Evolutionary conservation across 2,329 filamentous ascomycete genomes (phyloP).

Genomic region (Fusarium sp.): DNA sequence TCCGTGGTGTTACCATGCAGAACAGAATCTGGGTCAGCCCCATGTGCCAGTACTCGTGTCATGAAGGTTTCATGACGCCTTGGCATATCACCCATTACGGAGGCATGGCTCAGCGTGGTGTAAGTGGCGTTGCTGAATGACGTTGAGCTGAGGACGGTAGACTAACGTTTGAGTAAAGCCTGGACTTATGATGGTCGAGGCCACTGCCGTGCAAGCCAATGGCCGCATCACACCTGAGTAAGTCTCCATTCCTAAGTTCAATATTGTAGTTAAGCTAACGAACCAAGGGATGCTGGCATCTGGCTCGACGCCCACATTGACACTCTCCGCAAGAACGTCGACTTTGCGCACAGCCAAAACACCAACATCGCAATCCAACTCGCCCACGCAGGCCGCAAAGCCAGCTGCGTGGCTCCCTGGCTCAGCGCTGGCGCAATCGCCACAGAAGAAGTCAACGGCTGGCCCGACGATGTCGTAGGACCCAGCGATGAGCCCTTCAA

Average conservation of each 20-base stretch:
- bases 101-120: constrained; percentile 76
- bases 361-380: constrained; percentile 77
- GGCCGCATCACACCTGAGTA: constrained; percentile 78
- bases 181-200: constrained; percentile 75
- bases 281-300: constrained; percentile 65
- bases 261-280: neutral
- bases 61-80: constrained; percentile 70
- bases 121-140: constrained; percentile 39
- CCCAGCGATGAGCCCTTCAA: constrained; percentile 66
- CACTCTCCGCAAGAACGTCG: constrained; percentile 67
- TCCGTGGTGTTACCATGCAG: constrained; percentile 58
- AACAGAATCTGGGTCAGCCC: constrained; percentile 62
- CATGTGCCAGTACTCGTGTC: constrained; percentile 61
- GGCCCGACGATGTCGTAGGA: constrained; percentile 64
- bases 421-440: constrained; percentile 60
- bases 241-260: neutral
- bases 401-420: constrained; percentile 67
- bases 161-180: constrained; percentile 50
- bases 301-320: constrained; percentile 80
- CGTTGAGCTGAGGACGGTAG: constrained; percentile 35
- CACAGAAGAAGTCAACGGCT: constrained; percentile 61
- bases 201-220: constrained; percentile 73
- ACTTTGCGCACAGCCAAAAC: constrained; percentile 75
- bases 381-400: constrained; percentile 75
- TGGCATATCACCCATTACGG: constrained; percentile 82